Evolutionary conservation across 371 early-diverging fungal species (phyloP).

Genomic region (Lichtheimia ramosa): DNA sequence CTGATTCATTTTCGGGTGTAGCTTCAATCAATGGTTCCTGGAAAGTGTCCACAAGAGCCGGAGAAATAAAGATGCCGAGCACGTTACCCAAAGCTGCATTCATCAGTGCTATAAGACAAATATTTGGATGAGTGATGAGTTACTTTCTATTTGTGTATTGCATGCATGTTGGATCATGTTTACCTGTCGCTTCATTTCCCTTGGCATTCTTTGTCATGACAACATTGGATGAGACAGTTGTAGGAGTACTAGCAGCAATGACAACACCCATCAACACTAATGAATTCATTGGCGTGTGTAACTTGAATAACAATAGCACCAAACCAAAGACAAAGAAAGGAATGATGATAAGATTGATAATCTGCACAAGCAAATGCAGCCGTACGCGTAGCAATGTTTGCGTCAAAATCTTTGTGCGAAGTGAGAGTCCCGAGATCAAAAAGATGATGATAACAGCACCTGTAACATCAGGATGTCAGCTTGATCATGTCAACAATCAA

Average conservation of each 20-base stretch:
- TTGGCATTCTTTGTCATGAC: slow-evolving; percentile 70
- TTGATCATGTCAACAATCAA: too few relatives aligned
- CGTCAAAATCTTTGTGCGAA: slow-evolving; percentile 59
- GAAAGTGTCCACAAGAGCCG: slow-evolving; percentile 49
- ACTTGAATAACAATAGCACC: slow-evolving; percentile 41
- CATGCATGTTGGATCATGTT: not conserved
- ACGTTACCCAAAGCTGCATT: slow-evolving; percentile 71
- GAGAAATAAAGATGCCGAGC: slow-evolving; percentile 66
- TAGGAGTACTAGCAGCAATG: slow-evolving; percentile 65
- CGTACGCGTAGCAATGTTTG: slow-evolving; percentile 56
- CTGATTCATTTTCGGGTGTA: slow-evolving; percentile 32
- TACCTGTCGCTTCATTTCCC: slow-evolving; percentile 63
- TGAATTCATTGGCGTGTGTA: slow-evolving; percentile 46
- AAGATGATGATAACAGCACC: slow-evolving; percentile 63
- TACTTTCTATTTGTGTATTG: too few relatives aligned
- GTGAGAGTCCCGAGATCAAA: slow-evolving; percentile 63
- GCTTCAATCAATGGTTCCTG: slow-evolving; percentile 33
- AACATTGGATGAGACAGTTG: slow-evolving; percentile 74
- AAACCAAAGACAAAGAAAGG: slow-evolving; percentile 63
- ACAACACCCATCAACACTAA: slow-evolving; percentile 60
- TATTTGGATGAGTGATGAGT: not conserved
- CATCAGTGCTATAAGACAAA: slow-evolving; percentile 47
- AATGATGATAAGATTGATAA: slow-evolving; percentile 56
- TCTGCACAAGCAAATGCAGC: slow-evolving; percentile 60
- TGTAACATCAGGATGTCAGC: slow-evolving; percentile 1